Evolutionary conservation across 2,329 filamentous ascomycete species (phyloP).

Genomic region (Arachnomyces sp.): DNA sequence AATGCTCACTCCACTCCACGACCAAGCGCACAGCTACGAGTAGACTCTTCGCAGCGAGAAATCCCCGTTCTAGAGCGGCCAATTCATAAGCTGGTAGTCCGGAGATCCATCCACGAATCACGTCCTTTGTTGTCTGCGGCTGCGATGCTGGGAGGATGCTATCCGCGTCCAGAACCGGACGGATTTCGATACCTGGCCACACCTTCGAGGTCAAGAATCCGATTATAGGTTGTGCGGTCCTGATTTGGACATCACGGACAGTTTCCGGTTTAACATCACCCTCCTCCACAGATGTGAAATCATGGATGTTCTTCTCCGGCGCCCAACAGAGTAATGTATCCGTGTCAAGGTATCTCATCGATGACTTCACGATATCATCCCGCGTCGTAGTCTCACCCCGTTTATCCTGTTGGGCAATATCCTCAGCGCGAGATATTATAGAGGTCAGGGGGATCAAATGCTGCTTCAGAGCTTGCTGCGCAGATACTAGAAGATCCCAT

Average conservation of each 20-base stretch:
- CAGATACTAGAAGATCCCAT: constrained; percentile 79
- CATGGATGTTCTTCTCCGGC: constrained; percentile 47
- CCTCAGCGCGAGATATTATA: constrained; percentile 71
- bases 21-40: constrained; percentile 69
- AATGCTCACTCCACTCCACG: constrained; percentile 78
- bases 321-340: constrained; percentile 92
- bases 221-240: constrained; percentile 62
- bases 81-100: constrained; percentile 71
- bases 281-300: constrained; percentile 43
- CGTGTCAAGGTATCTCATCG: constrained; percentile 83
- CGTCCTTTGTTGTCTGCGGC: constrained; percentile 63
- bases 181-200: constrained; percentile 76
- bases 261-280: constrained; percentile 45
- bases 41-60: constrained; percentile 80
- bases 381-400: constrained; percentile 48
- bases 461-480: constrained; percentile 74
- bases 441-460: constrained; percentile 89
- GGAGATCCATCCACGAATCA: constrained; percentile 70
- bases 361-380: constrained; percentile 54
- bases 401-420: constrained; percentile 65
- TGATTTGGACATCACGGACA: constrained; percentile 65
- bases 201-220: constrained; percentile 62
- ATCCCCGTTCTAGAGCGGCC: constrained; percentile 75
- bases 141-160: constrained; percentile 72
- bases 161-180: constrained; percentile 70